A percentile compares a stretch with the other conserved stretches of the same genome.
phyloP scores from a whole-genome alignment of 768 basidiomycete genomes.

The Xerocomellus dryophilus region DNA sequence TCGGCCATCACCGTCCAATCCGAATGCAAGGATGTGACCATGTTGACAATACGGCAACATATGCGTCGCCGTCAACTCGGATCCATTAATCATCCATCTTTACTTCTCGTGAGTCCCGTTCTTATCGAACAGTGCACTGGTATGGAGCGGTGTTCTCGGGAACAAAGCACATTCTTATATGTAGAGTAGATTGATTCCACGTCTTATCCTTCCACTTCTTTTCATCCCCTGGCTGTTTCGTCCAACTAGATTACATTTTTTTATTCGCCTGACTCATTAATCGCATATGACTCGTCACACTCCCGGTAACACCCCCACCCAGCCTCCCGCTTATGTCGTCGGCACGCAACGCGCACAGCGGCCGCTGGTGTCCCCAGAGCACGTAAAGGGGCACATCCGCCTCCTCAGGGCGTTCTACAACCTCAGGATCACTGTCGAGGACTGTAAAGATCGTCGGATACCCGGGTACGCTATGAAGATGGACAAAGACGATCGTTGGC shows the following conservation, averaged over 20 bases:
- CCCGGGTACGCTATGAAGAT: conserved; percentile 26
- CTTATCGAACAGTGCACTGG: conserved; percentile 9
- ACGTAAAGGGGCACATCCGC: conserved; percentile 36
- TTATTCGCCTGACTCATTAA: background rate
- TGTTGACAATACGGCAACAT: background rate
- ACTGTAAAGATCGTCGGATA: conserved; percentile 25
- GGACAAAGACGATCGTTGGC: conserved; percentile 33
- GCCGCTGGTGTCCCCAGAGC: conserved; percentile 31
- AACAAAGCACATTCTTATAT: conserved; percentile 6
- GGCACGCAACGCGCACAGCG: conserved; percentile 15
- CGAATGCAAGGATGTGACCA: background rate
- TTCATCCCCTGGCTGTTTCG: background rate
- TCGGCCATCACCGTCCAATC: conserved; percentile 1
- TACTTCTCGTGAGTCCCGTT: background rate
- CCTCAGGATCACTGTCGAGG: conserved; percentile 30
- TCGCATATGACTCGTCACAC: conserved; percentile 1
- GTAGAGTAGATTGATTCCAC: conserved; percentile 4
- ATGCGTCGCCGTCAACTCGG: background rate
- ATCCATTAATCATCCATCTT: background rate
- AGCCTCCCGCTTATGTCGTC: conserved; percentile 14
- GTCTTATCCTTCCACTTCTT: background rate
- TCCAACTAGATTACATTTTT: background rate
- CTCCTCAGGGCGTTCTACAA: conserved; percentile 34
- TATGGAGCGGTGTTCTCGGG: background rate
- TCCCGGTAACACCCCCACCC: background rate